phyloP scores from a whole-genome alignment of 116 monocot genomes.

The Phalaenopsis hybrid region DNA sequence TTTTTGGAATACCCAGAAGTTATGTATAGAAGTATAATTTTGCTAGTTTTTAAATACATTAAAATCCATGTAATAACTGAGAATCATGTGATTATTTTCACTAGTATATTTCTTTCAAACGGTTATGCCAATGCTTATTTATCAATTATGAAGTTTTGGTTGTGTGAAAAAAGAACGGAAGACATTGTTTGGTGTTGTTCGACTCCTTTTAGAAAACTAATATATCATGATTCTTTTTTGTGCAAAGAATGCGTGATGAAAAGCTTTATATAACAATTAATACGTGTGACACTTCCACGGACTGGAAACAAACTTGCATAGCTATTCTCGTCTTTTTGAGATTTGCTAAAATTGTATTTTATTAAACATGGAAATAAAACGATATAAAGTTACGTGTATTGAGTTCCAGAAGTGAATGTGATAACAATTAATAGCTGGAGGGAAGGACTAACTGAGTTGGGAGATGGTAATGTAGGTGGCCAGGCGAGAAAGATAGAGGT shows the following conservation, averaged over 20 bases:
- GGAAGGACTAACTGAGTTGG: background rate
- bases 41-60: background rate
- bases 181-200: too few relatives aligned
- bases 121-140: too few relatives aligned
- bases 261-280: too few relatives aligned
- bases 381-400: background rate
- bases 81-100: too few relatives aligned
- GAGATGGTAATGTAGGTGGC: background rate
- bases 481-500: background rate
- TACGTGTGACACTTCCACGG: too few relatives aligned
- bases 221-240: too few relatives aligned
- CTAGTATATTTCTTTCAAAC: too few relatives aligned
- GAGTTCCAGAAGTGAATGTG: background rate
- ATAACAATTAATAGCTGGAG: background rate
- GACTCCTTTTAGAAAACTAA: too few relatives aligned
- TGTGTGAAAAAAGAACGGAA: background rate
- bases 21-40: background rate
- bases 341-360: background rate
- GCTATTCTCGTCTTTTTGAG: background rate
- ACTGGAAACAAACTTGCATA: background rate
- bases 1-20: background rate
- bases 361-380: background rate
- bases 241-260: too few relatives aligned
- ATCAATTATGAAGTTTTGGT: too few relatives aligned
- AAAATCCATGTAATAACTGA: background rate